Percentiles rank a stretch among this genome's conserved stretches.
Conservation (phyloP, 2,329 filamentous ascomycete genomes). For the Tolypocladium inflatum region DNA sequence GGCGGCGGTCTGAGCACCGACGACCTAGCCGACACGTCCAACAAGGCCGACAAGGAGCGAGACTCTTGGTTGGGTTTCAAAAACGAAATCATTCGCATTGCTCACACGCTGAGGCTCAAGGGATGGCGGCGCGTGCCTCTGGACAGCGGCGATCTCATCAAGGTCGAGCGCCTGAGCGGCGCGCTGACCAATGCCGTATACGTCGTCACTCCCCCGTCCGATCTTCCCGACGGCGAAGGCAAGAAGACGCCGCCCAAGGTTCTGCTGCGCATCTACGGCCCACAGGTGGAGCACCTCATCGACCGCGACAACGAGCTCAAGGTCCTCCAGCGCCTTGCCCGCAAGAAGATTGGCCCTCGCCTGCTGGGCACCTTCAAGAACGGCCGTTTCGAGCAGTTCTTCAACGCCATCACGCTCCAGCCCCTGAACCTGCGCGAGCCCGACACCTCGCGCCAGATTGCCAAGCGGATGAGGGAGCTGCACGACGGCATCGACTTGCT, state of each 20-base stretch:
- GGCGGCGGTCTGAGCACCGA: constrained; percentile 36
- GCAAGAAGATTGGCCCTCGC: constrained; percentile 87
- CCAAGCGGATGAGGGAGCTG: constrained; percentile 93
- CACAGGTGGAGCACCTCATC: constrained; percentile 91
- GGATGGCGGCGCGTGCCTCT: constrained; percentile 81
- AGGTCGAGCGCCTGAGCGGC: constrained; percentile 72
- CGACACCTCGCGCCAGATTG: constrained; percentile 83
- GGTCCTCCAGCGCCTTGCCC: constrained; percentile 75
- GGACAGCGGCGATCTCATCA: constrained; percentile 57
- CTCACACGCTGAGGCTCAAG: constrained; percentile 82
- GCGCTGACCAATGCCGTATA: constrained; percentile 96
- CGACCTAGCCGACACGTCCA: constrained; percentile 33
- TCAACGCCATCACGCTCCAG: constrained; percentile 75
- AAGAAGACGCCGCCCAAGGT: constrained; percentile 55
- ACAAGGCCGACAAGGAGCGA: constrained; percentile 59
- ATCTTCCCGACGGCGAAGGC: constrained; percentile 34
- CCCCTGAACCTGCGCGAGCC: constrained; percentile 66
- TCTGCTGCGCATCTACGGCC: constrained; percentile 84
- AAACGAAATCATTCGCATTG: constrained; percentile 78
- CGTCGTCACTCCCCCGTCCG: constrained; percentile 72
- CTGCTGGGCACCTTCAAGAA: constrained; percentile 89
- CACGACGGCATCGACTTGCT: constrained; percentile 89
- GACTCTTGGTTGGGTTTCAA: constrained; percentile 84
- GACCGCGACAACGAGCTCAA: constrained; percentile 84
- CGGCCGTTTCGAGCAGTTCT: constrained; percentile 90